phyloP scores from a whole-genome alignment of 2,329 filamentous ascomycete species.

The Botrytis fragariae region DNA sequence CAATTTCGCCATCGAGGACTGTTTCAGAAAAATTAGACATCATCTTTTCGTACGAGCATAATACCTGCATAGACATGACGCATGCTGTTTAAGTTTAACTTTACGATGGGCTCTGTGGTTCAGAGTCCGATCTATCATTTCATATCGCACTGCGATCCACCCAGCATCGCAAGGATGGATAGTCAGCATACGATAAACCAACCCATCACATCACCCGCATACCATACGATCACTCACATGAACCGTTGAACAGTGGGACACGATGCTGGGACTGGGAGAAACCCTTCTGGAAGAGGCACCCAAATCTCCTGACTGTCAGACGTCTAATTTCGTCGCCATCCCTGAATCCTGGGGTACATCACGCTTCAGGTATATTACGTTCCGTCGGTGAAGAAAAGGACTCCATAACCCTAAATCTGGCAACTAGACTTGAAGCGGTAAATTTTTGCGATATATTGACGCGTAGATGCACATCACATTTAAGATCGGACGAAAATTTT shows the following conservation, averaged over 20 bases:
- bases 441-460: neutral
- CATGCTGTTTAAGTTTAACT: neutral
- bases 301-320: neutral
- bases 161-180: neutral
- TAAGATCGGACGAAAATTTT: neutral
- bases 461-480: neutral
- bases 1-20: neutral
- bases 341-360: neutral
- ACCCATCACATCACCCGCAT: constrained; percentile 4
- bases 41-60: neutral
- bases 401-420: neutral
- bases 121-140: neutral
- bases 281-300: neutral
- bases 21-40: neutral
- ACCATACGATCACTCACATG: constrained; percentile 12
- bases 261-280: neutral
- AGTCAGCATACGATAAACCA: neutral
- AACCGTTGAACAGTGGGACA: constrained; percentile 5
- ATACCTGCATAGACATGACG: constrained; percentile 9
- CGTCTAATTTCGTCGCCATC: constrained; percentile 5
- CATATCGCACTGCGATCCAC: neutral
- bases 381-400: neutral
- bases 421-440: neutral
- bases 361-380: neutral
- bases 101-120: neutral